Evolutionary conservation across 2,329 filamentous ascomycete species (phyloP).

Genomic region (Aureobasidium mangrovei): DNA sequence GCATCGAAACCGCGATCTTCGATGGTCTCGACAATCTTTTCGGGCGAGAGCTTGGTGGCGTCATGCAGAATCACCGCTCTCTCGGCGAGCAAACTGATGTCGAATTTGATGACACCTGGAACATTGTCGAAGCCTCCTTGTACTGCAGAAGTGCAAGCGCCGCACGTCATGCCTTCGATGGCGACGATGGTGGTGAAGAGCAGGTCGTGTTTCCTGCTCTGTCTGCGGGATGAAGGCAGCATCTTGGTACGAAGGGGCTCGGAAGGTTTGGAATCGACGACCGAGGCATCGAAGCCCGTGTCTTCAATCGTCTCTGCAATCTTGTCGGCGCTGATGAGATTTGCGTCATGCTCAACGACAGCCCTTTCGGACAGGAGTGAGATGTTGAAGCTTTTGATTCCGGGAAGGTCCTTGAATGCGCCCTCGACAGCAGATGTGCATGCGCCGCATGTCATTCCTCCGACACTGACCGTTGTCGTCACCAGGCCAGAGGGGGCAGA

Average conservation of each 20-base stretch:
- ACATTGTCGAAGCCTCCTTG: conserved; percentile 71
- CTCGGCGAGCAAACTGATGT: conserved; percentile 89
- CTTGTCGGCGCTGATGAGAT: conserved; percentile 61
- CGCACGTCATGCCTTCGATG: conserved; percentile 96
- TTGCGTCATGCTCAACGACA: conserved; percentile 82
- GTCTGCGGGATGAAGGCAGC: conserved; percentile 22
- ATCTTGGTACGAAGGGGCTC: conserved; percentile 27
- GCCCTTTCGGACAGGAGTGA: conserved; percentile 92
- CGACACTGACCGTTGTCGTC: conserved; percentile 82
- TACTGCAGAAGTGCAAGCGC: conserved; percentile 87
- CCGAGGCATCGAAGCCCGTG: conserved; percentile 79
- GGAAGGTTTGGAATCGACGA: conserved; percentile 61
- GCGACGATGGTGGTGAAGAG: conserved; percentile 69
- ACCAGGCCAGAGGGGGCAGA: conserved; percentile 48
- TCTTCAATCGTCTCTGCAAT: conserved; percentile 85
- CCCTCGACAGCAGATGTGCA: conserved; percentile 94
- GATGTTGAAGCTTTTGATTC: conserved; percentile 79
- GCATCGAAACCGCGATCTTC: conserved; percentile 88
- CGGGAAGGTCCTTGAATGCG: conserved; percentile 73
- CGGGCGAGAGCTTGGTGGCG: conserved; percentile 56
- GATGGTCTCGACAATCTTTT: conserved; percentile 71
- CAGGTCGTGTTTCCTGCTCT: conserved; percentile 32
- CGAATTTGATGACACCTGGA: conserved; percentile 77
- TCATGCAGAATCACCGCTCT: conserved; percentile 84
- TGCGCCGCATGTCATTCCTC: conserved; percentile 80